phyloP scores from a whole-genome alignment of 352 stramenopile genomes.

The Phytopythium oedochilum region DNA sequence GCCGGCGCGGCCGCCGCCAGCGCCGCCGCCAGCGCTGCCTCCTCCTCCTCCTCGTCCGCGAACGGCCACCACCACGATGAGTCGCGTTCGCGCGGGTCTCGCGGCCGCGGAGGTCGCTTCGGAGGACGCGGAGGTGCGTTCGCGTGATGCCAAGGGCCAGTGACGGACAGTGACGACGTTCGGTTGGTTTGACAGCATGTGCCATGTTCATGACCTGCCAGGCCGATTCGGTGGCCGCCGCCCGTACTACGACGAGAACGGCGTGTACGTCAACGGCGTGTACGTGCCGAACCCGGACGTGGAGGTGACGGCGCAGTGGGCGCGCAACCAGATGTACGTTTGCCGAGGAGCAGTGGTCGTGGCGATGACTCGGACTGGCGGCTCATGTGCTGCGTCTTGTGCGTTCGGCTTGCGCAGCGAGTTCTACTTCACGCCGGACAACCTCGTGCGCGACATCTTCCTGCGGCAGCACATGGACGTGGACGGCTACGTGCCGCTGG shows the following conservation, averaged over 20 bases:
- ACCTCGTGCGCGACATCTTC: conserved; percentile 84
- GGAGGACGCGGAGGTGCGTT: conserved; percentile 11
- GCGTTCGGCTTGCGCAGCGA: conserved; percentile 37
- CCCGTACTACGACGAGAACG: conserved; percentile 45
- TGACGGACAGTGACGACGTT: background rate
- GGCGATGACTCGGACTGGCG: background rate
- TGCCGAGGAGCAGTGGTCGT: background rate
- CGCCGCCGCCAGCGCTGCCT: background rate
- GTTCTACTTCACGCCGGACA: conserved; percentile 85
- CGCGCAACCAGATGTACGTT: conserved; percentile 82
- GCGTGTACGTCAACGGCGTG: conserved; percentile 70
- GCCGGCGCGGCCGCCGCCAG: conserved; percentile 5
- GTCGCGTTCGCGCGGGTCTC: conserved; percentile 10
- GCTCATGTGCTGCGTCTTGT: background rate
- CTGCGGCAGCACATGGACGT: conserved; percentile 85
- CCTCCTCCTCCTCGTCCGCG: background rate
- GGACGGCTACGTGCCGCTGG: conserved; percentile 84
- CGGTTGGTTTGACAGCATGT: conserved; percentile 5
- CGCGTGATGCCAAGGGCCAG: background rate
- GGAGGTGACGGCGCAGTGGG: conserved; percentile 71
- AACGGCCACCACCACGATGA: conserved; percentile 11
- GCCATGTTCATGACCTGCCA: too few relatives aligned
- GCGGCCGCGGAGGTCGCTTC: conserved; percentile 24
- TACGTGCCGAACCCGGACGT: conserved; percentile 73
- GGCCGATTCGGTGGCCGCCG: conserved; percentile 37